Base-by-base conservation (phyloP, 2,329 filamentous ascomycete genomes). In the Claviceps monticola region DNA sequence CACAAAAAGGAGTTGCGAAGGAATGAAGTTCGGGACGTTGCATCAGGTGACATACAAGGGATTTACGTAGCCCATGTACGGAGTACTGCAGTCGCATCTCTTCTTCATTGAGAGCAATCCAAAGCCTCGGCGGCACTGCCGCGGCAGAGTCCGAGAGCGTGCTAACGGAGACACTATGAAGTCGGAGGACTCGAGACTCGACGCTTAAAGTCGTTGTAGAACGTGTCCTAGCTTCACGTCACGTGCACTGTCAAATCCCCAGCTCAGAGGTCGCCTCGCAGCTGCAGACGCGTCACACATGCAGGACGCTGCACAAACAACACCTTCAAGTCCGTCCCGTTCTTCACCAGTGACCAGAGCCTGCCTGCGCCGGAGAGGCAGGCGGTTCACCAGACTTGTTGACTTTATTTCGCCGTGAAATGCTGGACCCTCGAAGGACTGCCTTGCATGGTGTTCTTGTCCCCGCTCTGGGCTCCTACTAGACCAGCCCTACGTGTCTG, bases 401-500 rank as follows among this genome's bases (percentile, higher is more conserved):
- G 44, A 19, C 44, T 9, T 34, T 7, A 6, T 26, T 21, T 23
- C 29, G 48, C 37, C 50, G 41, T 50, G 50, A 49, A 34, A 53
- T 54, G 51, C 46, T 48, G 47, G 38, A 5, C 48, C 17, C 38
- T 44, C 38, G 39, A 45, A 48, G 49, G 34, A 46, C 45, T 49
- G 53, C 53, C 50, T 50, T 53, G 48, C 48, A 54, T 54, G 53
- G 50, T 50, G 51, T 42, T 38, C 51, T 53, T 51, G 53, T 50
- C 51, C 19, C 50, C 50, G 42, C 44, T 52, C 13, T 47, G 53
- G 53, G 50, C 50, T 53, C 45, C 53, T 51, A 21, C 42, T 49
- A 50, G 45, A 51, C 48, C 53, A 23, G 53, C 53, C 53, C 46
- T 50, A 21, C 48, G 49, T 29, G 49, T 53, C 49, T 46, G 29